Evolutionary conservation across 2,329 filamentous ascomycete genomes (phyloP).

Genomic region (Aspergillus texensis): DNA sequence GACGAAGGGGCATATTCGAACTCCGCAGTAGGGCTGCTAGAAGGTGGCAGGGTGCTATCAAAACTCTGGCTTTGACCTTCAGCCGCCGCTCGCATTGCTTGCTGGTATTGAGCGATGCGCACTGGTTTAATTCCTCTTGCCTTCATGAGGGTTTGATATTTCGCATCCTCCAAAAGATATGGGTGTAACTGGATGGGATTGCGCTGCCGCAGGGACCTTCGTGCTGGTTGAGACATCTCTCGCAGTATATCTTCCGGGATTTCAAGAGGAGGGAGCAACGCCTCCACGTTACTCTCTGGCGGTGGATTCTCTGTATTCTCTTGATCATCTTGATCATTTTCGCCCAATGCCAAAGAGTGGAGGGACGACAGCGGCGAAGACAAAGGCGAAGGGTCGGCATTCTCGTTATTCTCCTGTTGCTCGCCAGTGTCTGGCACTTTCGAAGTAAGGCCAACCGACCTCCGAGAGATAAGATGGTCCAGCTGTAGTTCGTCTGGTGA

Average conservation of each 20-base stretch:
- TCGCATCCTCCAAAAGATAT: slow-evolving; percentile 49
- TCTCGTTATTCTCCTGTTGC: slow-evolving; percentile 13
- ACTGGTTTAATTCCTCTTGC: slow-evolving; percentile 48
- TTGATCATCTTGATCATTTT: slow-evolving; percentile 1
- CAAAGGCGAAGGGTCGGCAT: slow-evolving; percentile 35
- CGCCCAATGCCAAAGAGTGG: slow-evolving; percentile 21
- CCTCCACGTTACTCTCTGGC: slow-evolving; percentile 14
- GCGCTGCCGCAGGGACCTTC: slow-evolving; percentile 45
- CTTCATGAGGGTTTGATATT: slow-evolving; percentile 45
- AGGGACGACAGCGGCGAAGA: slow-evolving; percentile 40
- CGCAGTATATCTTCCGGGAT: slow-evolving; percentile 31
- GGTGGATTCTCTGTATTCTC: neutral
- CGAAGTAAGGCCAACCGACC: slow-evolving; percentile 11
- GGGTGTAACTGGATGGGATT: slow-evolving; percentile 54
- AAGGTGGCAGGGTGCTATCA: slow-evolving; percentile 33
- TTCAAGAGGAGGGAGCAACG: slow-evolving; percentile 25
- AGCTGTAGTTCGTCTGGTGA: slow-evolving; percentile 43
- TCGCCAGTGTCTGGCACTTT: slow-evolving; percentile 5
- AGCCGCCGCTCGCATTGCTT: slow-evolving; percentile 22
- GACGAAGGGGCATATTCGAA: slow-evolving; percentile 35
- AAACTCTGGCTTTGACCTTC: slow-evolving; percentile 38
- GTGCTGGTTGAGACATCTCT: slow-evolving; percentile 29
- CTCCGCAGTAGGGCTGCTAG: slow-evolving; percentile 35
- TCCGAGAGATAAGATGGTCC: slow-evolving; percentile 26
- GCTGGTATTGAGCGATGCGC: slow-evolving; percentile 30